Percentiles rank a stretch among this genome's conserved stretches.
Evolutionary conservation across 169 alveolate species (phyloP).

Genomic region (Plasmodium fragile): DNA sequence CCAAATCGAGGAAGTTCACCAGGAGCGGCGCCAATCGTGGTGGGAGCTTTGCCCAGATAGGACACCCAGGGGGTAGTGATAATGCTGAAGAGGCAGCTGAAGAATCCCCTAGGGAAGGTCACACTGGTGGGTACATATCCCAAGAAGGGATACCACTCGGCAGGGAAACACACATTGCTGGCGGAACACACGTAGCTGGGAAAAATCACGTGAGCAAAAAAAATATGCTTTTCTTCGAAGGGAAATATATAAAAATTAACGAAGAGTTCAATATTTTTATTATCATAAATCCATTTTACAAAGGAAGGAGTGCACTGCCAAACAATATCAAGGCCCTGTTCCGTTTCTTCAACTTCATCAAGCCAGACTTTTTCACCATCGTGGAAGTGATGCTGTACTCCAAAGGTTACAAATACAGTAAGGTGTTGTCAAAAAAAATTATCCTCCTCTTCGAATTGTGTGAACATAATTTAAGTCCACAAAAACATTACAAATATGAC

Average conservation of each 20-base stretch:
- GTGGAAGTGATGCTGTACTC: slow-evolving; percentile 95
- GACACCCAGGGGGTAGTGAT: neutral
- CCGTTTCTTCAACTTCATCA: slow-evolving; percentile 93
- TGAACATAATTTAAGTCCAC: slow-evolving; percentile 91
- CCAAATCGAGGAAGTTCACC: slow-evolving; percentile 57
- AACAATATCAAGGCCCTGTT: slow-evolving; percentile 95
- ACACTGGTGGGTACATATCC: neutral
- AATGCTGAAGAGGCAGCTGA: neutral
- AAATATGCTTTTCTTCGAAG: slow-evolving; percentile 86
- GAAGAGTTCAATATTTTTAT: slow-evolving; percentile 96
- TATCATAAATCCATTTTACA: slow-evolving; percentile 99
- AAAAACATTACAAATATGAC: slow-evolving; percentile 98
- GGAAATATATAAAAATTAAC: slow-evolving; percentile 92
- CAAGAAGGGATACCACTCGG: neutral
- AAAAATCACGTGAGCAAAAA: slow-evolving; percentile 84
- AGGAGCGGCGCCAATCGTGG: neutral
- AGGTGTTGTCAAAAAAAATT: slow-evolving; percentile 93
- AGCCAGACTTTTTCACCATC: slow-evolving; percentile 92
- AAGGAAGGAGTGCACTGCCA: slow-evolving; percentile 97
- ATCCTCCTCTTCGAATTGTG: slow-evolving; percentile 96
- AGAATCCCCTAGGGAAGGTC: neutral
- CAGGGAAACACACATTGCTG: neutral
- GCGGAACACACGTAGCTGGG: neutral
- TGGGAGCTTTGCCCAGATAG: neutral
- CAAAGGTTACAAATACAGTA: slow-evolving; percentile 96